These are phyloP conservation scores for Malassezia japonica DNA, from an alignment of 1,284 basidiomycete species.

Conservation along the genomic window DNA sequence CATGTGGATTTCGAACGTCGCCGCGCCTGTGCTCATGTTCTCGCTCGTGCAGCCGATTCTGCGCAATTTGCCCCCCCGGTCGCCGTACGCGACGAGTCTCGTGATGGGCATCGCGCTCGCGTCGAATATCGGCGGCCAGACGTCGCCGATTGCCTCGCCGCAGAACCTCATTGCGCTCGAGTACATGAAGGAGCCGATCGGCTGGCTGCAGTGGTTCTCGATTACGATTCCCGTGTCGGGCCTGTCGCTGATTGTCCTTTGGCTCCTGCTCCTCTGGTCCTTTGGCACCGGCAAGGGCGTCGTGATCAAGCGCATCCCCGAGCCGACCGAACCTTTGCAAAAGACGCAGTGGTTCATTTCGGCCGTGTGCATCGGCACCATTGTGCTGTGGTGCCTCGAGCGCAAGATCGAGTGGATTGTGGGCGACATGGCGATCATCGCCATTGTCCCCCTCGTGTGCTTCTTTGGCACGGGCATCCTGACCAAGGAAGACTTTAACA, in stretches of 20 bases:
- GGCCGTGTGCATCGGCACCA: slow-evolving; percentile 74
- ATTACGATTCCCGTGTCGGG: slow-evolving; percentile 83
- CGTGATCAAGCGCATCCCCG: slow-evolving; percentile 36
- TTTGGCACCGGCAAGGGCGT: slow-evolving; percentile 69
- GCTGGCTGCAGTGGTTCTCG: slow-evolving; percentile 88
- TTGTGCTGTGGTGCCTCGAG: slow-evolving; percentile 81
- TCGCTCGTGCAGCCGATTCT: slow-evolving; percentile 95
- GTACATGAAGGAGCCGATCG: slow-evolving; percentile 74
- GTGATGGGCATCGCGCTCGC: slow-evolving; percentile 93
- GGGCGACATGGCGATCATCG: slow-evolving; percentile 93
- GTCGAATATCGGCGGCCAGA: slow-evolving; percentile 95
- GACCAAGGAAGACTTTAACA: slow-evolving; percentile 62
- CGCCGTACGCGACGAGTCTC: slow-evolving; percentile 77
- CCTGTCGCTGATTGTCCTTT: slow-evolving; percentile 76
- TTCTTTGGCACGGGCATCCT: slow-evolving; percentile 92
- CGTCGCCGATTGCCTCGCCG: slow-evolving; percentile 80
- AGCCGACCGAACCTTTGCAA: slow-evolving; percentile 55
- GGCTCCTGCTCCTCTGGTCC: slow-evolving; percentile 74
- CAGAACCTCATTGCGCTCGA: slow-evolving; percentile 90
- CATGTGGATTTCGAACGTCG: slow-evolving; percentile 99
- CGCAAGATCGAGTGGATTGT: slow-evolving; percentile 67
- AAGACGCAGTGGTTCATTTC: slow-evolving; percentile 83
- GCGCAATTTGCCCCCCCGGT: slow-evolving; percentile 75
- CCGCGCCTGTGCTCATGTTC: slow-evolving; percentile 92
- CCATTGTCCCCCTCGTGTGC: slow-evolving; percentile 78